These are phyloP conservation scores for Uncinocarpus reesii DNA, from an alignment of 2,329 filamentous ascomycete species.

Conservation along the genomic window DNA sequence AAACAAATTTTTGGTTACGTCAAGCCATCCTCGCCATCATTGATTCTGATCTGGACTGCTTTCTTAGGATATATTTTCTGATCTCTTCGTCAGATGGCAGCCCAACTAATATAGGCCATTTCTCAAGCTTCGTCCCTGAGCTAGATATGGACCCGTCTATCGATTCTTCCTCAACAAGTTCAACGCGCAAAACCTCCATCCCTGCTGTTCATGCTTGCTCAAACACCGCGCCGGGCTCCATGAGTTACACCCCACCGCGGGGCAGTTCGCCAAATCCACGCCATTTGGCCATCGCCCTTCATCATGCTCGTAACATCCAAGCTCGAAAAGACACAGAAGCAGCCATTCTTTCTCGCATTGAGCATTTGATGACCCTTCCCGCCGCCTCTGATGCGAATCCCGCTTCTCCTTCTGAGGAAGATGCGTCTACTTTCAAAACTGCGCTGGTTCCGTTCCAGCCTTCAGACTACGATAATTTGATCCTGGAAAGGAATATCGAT, in stretches of 20 bases:
- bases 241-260: conserved; percentile 24
- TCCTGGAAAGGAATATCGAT: conserved; percentile 79
- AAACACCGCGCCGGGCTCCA: conserved; percentile 30
- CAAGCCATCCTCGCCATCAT: no score
- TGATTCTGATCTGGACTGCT: no score
- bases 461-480: conserved; percentile 76
- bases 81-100: neutral
- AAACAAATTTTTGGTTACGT: neutral
- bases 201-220: conserved; percentile 34
- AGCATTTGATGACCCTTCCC: conserved; percentile 59
- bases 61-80: no score
- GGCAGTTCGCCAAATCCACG: conserved; percentile 32
- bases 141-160: neutral
- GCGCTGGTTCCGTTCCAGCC: conserved; percentile 68
- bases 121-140: no score
- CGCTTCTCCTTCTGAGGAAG: conserved; percentile 45
- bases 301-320: conserved; percentile 75
- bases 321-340: conserved; percentile 68
- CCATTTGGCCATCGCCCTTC: conserved; percentile 55
- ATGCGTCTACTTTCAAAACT: conserved; percentile 55
- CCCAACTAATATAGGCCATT: no score
- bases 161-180: conserved; percentile 35
- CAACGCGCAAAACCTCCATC: conserved; percentile 53
- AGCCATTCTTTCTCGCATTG: conserved; percentile 60
- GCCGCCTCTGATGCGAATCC: conserved; percentile 43